These are phyloP conservation scores for Acanthamoeba healyi DNA, from an alignment of 208 protist genomes.

Conservation along the genomic window DNA sequence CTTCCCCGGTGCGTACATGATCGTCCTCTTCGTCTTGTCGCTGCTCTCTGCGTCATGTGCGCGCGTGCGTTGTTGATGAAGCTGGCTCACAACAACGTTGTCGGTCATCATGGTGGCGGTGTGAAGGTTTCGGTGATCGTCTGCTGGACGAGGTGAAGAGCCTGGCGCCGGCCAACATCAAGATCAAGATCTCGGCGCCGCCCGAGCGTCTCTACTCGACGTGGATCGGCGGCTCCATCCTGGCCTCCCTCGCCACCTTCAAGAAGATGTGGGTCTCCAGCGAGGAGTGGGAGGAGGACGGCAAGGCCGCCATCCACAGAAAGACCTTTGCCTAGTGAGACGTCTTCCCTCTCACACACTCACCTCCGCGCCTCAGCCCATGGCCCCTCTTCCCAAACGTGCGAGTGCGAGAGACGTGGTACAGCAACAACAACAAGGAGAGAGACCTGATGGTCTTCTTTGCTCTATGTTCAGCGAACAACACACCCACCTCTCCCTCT, in stretches of 20 bases:
- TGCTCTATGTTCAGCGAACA: no score
- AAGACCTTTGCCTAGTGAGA: constrained; percentile 74
- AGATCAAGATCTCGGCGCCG: constrained; percentile 90
- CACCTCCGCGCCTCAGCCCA: no score
- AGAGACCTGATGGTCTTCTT: no score
- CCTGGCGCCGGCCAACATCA: constrained; percentile 90
- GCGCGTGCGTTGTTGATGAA: not conserved
- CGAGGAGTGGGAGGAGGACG: constrained; percentile 97
- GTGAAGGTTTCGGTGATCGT: constrained; percentile 92
- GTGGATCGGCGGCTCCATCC: constrained; percentile 97
- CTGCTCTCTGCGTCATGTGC: not conserved
- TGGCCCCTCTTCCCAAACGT: no score
- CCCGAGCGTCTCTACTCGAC: constrained; percentile 88
- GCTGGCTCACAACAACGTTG: not conserved
- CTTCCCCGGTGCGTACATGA: constrained; percentile 92
- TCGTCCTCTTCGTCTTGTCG: not conserved
- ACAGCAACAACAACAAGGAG: no score
- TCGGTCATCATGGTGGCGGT: not conserved
- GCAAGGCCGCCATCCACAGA: constrained; percentile 67
- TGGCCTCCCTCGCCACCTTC: constrained; percentile 97
- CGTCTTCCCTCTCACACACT: no score
- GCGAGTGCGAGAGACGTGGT: no score
- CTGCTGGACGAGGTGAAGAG: constrained; percentile 96
- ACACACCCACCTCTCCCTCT: no score
- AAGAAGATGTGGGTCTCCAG: constrained; percentile 98